Evolutionary conservation across 495 filamentous ascomycete species (phyloP).

Genomic region (Neurospora sp.): DNA sequence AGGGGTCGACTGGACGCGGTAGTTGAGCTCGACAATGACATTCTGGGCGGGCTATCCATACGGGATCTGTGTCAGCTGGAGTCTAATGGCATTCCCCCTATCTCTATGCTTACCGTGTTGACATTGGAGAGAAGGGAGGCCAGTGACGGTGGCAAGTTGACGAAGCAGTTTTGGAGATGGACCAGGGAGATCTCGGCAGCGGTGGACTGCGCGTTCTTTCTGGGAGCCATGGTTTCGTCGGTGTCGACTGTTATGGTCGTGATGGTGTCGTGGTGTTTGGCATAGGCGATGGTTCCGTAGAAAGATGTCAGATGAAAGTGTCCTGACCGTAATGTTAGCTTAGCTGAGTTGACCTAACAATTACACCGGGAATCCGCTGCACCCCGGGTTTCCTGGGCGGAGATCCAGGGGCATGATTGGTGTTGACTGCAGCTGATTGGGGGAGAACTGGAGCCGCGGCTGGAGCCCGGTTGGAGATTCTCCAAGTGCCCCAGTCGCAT

Average conservation of each 20-base stretch:
- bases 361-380: neutral
- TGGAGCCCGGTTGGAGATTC: neutral
- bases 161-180: conserved; percentile 84
- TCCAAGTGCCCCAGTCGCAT: conserved; percentile 13
- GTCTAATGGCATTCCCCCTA: neutral
- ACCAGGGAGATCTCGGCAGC: conserved; percentile 70
- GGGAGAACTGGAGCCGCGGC: too few relatives aligned
- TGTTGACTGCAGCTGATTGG: neutral
- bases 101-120: conserved; percentile 60
- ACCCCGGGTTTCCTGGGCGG: neutral
- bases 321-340: neutral
- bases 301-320: neutral
- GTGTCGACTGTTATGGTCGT: neutral
- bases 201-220: conserved; percentile 54
- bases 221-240: conserved; percentile 42
- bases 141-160: conserved; percentile 82
- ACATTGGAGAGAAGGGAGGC: conserved; percentile 73
- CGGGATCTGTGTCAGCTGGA: neutral
- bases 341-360: neutral
- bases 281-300: neutral
- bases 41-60: conserved; percentile 68
- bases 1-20: conserved; percentile 34
- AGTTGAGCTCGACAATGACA: conserved; percentile 84
- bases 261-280: neutral
- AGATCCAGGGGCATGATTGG: neutral